Conservation (phyloP, 1,284 basidiomycete genomes). For the Porodaedalea pini region DNA sequence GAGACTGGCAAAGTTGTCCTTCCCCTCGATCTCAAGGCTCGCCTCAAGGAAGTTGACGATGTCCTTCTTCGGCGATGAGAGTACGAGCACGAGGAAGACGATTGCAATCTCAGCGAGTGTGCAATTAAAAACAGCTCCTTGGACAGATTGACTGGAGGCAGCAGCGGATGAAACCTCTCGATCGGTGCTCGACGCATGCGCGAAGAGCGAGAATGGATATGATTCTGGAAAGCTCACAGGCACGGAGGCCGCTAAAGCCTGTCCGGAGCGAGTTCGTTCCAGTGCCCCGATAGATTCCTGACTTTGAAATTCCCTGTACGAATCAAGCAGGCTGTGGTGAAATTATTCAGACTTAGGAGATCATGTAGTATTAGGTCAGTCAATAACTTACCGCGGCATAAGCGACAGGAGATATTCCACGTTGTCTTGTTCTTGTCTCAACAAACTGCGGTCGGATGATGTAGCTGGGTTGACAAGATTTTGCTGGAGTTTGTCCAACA, state of each 20-base stretch:
- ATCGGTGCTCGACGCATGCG: slow-evolving; percentile 57
- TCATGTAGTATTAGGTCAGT: slow-evolving; percentile 4
- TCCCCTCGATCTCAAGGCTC: slow-evolving; percentile 82
- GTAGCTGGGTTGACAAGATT: slow-evolving; percentile 70
- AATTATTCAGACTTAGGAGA: slow-evolving; percentile 5
- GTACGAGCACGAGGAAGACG: slow-evolving; percentile 79
- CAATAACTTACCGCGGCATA: slow-evolving; percentile 65
- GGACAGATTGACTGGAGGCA: slow-evolving; percentile 39
- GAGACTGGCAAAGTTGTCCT: slow-evolving; percentile 69
- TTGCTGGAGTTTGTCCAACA: slow-evolving; percentile 87
- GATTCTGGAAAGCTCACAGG: slow-evolving; percentile 91
- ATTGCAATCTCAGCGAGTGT: slow-evolving; percentile 84
- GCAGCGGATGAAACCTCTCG: slow-evolving; percentile 37
- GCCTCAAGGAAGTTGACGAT: slow-evolving; percentile 78
- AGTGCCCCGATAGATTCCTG: slow-evolving; percentile 65
- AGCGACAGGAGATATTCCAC: slow-evolving; percentile 87
- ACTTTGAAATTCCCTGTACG: slow-evolving; percentile 81
- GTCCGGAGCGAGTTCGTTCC: slow-evolving; percentile 60
- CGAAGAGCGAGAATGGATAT: slow-evolving; percentile 86
- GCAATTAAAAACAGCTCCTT: slow-evolving; percentile 62
- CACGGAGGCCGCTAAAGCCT: slow-evolving; percentile 56
- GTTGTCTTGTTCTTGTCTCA: slow-evolving; percentile 88
- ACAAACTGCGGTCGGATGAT: slow-evolving; percentile 54
- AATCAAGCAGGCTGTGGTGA: slow-evolving; percentile 67
- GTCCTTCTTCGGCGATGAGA: slow-evolving; percentile 76